A percentile compares a stretch with the other conserved stretches of the same genome.
These are phyloP conservation scores for Trichosporon coremiiforme DNA, from an alignment of 1,284 basidiomycete species.

Conservation along the genomic window DNA sequence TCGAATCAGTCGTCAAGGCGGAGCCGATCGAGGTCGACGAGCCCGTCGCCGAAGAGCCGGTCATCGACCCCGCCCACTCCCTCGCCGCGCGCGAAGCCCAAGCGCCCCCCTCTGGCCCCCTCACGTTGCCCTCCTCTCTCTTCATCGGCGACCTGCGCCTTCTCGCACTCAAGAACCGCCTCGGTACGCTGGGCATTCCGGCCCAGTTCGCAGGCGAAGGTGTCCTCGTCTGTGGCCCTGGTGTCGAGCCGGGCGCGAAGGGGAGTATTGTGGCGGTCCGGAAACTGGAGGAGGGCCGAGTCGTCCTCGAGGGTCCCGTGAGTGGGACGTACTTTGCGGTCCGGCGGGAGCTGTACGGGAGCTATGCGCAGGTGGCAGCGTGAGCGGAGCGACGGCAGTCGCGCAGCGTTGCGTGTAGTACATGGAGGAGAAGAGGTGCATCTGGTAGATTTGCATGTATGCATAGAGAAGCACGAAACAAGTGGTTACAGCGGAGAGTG, in stretches of 20 bases:
- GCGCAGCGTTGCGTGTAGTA: background rate
- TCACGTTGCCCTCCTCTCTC: slow-evolving; percentile 73
- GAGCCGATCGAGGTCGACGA: slow-evolving; percentile 24
- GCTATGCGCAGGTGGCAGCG: slow-evolving; percentile 77
- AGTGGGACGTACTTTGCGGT: slow-evolving; percentile 87
- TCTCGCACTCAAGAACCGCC: slow-evolving; percentile 75
- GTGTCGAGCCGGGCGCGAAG: slow-evolving; percentile 55
- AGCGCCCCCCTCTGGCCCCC: slow-evolving; percentile 65
- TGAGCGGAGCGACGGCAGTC: background rate
- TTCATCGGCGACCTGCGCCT: slow-evolving; percentile 96
- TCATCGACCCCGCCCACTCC: background rate
- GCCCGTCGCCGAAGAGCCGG: slow-evolving; percentile 38
- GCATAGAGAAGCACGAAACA: too few relatives aligned
- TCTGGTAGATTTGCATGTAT: too few relatives aligned
- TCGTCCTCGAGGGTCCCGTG: slow-evolving; percentile 83
- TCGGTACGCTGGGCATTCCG: slow-evolving; percentile 72
- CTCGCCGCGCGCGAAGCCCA: slow-evolving; percentile 25
- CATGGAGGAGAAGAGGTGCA: too few relatives aligned
- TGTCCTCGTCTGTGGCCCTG: slow-evolving; percentile 80
- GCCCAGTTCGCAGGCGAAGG: slow-evolving; percentile 93
- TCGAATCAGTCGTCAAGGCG: slow-evolving; percentile 26
- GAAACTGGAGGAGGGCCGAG: slow-evolving; percentile 77
- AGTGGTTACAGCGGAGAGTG: too few relatives aligned
- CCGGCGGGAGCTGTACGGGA: slow-evolving; percentile 78
- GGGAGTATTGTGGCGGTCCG: slow-evolving; percentile 80